Evolutionary conservation across 2,329 filamentous ascomycete genomes (phyloP), one percentile per base, ranked within the genome.

Genomic region (Hypoxylon sp.): DNA sequence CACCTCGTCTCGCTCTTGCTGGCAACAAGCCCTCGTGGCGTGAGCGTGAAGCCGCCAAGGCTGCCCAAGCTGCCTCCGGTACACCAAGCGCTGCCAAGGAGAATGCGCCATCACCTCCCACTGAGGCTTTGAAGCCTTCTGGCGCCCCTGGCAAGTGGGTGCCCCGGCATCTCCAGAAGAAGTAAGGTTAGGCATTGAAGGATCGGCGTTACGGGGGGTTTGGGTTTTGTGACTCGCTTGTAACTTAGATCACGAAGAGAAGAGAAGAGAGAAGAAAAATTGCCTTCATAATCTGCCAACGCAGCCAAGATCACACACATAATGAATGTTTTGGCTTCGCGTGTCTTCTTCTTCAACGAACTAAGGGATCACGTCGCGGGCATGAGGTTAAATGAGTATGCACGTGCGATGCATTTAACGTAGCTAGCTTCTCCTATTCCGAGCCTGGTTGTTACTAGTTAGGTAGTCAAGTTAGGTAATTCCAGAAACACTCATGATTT

Each of bases 1-100:
- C 84, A 35, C 87, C 86, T 27, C 80, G 78, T 56, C 77, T 91
- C 55, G 71, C 77, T 43, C 80, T 91, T 44, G 73, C 81, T 53
- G 82, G 83, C 61, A 77, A 69, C 68, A 87, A 84, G 74, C 78
- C 84, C 45, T 83, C 80, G 63, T 91, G 88, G 89, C 85, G 88
- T 70, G 88, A 91, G 21, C 86, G 87, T 64, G 82, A 90, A 71
- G 83, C 82, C 40, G 73, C 77, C 53, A 78, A 65, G 66, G 63
- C 64, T 63, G 68, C 74, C 25, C 63, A 67, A 7, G 65, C 61
- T 9, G 65, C 65, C 8, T 56, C 63, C 31, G 59, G 66, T 41
- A 69, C 71, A 17, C 17, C 43, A 27, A 57, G 54, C 12, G 51
- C 53, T 8, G 43, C 59, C 2, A 38, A 38, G 12, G 35, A 55